Conservation (phyloP, 108 stramenopile species). For the Poteriospumella lacustris region DNA sequence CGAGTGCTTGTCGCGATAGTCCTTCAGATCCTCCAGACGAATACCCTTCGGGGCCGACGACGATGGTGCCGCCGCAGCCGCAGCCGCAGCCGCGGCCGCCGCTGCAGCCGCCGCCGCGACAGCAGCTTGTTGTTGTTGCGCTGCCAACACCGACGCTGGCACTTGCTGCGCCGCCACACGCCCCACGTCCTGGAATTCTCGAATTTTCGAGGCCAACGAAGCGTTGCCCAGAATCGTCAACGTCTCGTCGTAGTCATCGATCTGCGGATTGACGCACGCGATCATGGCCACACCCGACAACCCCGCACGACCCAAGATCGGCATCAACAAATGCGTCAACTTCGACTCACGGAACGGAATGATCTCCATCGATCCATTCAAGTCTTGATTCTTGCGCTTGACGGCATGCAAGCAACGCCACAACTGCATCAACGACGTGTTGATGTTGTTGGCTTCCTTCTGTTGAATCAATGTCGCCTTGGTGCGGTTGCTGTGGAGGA, state of each 20-base stretch:
- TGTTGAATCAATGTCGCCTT: slow-evolving; percentile 65
- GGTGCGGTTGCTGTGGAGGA: background rate
- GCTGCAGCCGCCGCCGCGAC: background rate
- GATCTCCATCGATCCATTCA: slow-evolving; percentile 33
- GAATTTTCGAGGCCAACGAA: slow-evolving; percentile 63
- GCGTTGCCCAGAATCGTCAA: slow-evolving; percentile 80
- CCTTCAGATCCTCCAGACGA: background rate
- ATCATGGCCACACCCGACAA: slow-evolving; percentile 71
- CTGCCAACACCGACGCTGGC: background rate
- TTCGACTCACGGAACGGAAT: slow-evolving; percentile 94
- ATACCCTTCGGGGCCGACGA: too few species aligned
- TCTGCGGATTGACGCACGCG: slow-evolving; percentile 78
- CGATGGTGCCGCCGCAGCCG: background rate
- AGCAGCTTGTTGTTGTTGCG: background rate
- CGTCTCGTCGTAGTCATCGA: slow-evolving; percentile 83
- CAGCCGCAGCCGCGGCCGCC: background rate
- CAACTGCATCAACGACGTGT: slow-evolving; percentile 89
- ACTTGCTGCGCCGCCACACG: background rate
- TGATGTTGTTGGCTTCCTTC: slow-evolving; percentile 87
- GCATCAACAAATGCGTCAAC: slow-evolving; percentile 90
- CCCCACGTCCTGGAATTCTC: background rate
- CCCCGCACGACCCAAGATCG: slow-evolving; percentile 58
- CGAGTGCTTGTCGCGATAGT: background rate
- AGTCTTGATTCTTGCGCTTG: slow-evolving; percentile 63
- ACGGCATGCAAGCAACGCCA: slow-evolving; percentile 80